phyloP scores from a whole-genome alignment of 768 basidiomycete species.

The Mycena polygramma region DNA sequence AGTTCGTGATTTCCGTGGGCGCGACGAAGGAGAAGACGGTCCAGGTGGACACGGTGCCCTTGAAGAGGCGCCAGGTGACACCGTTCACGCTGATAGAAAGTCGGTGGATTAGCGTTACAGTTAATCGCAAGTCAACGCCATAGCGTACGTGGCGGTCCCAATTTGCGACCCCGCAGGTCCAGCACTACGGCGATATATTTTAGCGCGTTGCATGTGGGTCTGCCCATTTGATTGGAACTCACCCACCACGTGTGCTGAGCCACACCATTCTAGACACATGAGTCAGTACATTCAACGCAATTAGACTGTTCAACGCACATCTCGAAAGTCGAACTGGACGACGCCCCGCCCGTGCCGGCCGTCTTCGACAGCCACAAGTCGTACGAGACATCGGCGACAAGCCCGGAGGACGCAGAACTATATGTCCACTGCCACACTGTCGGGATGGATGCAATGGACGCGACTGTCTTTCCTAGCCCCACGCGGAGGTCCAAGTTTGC shows the following conservation, averaged over 20 bases:
- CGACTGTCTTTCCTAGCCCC: constrained; percentile 42
- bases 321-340: constrained; percentile 48
- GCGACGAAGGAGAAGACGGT: constrained; percentile 53
- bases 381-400: constrained; percentile 53
- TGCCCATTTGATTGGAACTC: neutral
- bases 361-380: constrained; percentile 51
- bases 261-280: constrained; percentile 47
- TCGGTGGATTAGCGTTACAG: neutral
- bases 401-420: constrained; percentile 45
- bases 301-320: constrained; percentile 38
- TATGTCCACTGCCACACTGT: constrained; percentile 51
- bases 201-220: neutral
- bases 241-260: constrained; percentile 52
- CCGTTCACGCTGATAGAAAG: constrained; percentile 40
- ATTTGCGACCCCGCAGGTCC: constrained; percentile 50
- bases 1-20: constrained; percentile 50
- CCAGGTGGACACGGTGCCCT: constrained; percentile 50
- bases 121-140: neutral
- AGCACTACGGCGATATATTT: constrained; percentile 36
- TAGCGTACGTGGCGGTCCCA: constrained; percentile 40
- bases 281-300: neutral
- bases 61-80: constrained; percentile 50
- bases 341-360: constrained; percentile 44
- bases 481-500: constrained; percentile 50
- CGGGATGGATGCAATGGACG: constrained; percentile 48